Conservation (phyloP, 2,329 filamentous ascomycete species). For the Ampelomyces quisqualis region DNA sequence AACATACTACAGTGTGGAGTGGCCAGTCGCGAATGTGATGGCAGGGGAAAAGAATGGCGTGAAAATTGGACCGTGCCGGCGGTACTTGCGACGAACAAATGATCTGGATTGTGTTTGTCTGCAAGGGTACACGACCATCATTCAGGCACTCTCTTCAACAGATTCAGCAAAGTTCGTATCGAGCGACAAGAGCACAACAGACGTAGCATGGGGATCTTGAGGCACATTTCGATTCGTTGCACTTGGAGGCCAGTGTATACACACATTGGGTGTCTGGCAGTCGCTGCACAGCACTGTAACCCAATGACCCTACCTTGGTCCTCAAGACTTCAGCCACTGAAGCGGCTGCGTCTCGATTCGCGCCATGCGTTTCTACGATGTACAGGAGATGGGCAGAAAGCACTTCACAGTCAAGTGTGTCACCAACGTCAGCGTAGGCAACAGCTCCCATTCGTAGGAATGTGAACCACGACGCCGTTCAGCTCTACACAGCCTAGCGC, state of each 20-base stretch:
- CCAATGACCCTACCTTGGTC: slow-evolving; percentile 30
- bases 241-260: slow-evolving; percentile 14
- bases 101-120: slow-evolving; percentile 30
- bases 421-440: slow-evolving; percentile 8
- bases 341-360: slow-evolving; percentile 15
- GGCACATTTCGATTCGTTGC: slow-evolving; percentile 13
- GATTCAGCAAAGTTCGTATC: slow-evolving; percentile 14
- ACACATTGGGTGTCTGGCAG: slow-evolving; percentile 23
- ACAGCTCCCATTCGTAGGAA: not conserved
- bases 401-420: slow-evolving; percentile 18
- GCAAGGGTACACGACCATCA: slow-evolving; percentile 29
- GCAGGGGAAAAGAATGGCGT: slow-evolving; percentile 40
- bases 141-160: slow-evolving; percentile 12
- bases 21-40: slow-evolving; percentile 38
- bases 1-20: slow-evolving; percentile 31
- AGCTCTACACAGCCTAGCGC: not conserved
- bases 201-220: slow-evolving; percentile 15
- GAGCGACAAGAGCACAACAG: slow-evolving; percentile 19
- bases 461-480: not conserved
- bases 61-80: slow-evolving; percentile 21
- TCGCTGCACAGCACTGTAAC: slow-evolving; percentile 36
- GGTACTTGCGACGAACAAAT: slow-evolving; percentile 27
- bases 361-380: slow-evolving; percentile 8
- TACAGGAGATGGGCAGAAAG: slow-evolving; percentile 17
- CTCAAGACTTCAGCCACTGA: slow-evolving; percentile 22